Base-by-base conservation (phyloP, 2,329 filamentous ascomycete genomes). In the Botrytis tulipae region DNA sequence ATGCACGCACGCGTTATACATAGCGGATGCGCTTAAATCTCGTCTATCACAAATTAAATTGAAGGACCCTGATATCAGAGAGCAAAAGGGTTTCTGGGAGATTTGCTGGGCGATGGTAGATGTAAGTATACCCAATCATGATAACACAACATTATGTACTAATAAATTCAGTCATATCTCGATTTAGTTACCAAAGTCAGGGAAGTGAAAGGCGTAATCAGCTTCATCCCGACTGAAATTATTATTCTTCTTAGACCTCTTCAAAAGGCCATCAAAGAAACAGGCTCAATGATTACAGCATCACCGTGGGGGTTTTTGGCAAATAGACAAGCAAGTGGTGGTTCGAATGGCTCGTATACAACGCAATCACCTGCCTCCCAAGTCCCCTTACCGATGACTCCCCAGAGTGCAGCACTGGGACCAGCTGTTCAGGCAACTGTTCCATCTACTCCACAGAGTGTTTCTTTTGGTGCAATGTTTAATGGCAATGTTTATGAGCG, bases 391-490 rank as follows among this genome's bases (percentile, higher is more conserved):
- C 94, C 95, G 14, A 94, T 96, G 79, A 98, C 95, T 1, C 95
- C 95, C 12, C 88, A 97, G 75, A 96, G 93, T 78, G 95, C 94
- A 25, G 95, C 95, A 1, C 86, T 98, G 8, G 95, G 95, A 0
- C 94, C 95, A 9, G 95, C 95, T 32, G 93, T 94, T 72, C 94
- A 97, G 82, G 94, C 95, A 1, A 98, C 94, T 0, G 91, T 97
- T 18, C 92, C 93, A 6, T 93, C 88, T 4, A 93, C 90, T 0
- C 89, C 90, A 16, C 78, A 80, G 40, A 80, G 76, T 42, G 78
- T 76, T 16, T 74, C 79, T 2, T 81, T 79, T 66, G 76, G 76
- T 51, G 70, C 74, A 12, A 79, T 80, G 76, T 81, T 81, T 61
- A 78, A 70, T 71, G 77, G 79, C 35, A 79, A 78, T 65, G 77